Evolutionary conservation across 768 basidiomycete genomes (phyloP).

Genomic region (Amanita exitialis): DNA sequence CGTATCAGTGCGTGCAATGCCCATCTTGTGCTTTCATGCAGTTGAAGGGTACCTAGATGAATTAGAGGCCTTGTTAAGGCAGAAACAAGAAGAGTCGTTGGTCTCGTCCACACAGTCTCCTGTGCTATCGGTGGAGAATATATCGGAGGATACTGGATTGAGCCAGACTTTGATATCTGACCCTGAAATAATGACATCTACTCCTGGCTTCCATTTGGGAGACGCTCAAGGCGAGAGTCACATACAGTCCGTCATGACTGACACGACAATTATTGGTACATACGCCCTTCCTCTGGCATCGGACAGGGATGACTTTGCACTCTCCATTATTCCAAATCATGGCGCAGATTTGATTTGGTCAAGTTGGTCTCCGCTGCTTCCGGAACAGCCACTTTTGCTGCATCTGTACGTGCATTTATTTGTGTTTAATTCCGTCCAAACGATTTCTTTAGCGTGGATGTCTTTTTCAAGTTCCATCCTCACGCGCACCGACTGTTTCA

Average conservation of each 20-base stretch:
- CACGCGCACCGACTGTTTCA: slow-evolving; percentile 67
- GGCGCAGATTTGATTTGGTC: slow-evolving; percentile 36
- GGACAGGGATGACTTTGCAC: not conserved
- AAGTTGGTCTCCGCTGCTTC: slow-evolving; percentile 56
- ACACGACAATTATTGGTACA: not conserved
- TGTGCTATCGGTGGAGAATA: not conserved
- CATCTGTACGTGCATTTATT: slow-evolving; percentile 43
- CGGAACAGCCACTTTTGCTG: slow-evolving; percentile 48
- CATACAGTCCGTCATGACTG: not conserved
- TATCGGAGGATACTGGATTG: not conserved
- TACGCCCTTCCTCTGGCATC: not conserved
- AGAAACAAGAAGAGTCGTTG: slow-evolving; percentile 24
- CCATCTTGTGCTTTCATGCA: not conserved
- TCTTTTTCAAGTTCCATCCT: slow-evolving; percentile 73
- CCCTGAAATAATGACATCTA: not conserved
- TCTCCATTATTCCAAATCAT: not conserved
- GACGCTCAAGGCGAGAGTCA: not conserved
- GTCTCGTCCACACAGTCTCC: not conserved
- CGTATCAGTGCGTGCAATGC: slow-evolving; percentile 44
- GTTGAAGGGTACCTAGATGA: slow-evolving; percentile 36
- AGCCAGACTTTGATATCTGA: not conserved
- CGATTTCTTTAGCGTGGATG: slow-evolving; percentile 43
- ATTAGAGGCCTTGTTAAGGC: slow-evolving; percentile 53
- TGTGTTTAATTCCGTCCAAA: slow-evolving; percentile 1
- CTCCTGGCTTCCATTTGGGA: not conserved